Evolutionary conservation across 345 rosid species (phyloP).

Genomic region (Camelina neglecta): DNA sequence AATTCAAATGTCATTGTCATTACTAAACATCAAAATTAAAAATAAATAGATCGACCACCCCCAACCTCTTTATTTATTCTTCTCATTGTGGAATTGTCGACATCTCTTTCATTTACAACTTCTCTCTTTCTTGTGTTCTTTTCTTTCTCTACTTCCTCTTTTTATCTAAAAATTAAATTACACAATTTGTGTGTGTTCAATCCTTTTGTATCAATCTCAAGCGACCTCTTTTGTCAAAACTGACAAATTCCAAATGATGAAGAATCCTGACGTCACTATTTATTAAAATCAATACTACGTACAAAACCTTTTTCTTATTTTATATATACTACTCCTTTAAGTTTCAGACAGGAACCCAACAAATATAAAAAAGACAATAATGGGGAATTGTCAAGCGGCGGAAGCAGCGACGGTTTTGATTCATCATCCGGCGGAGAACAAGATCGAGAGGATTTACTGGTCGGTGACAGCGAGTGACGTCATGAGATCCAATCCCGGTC

Average conservation of each 20-base stretch:
- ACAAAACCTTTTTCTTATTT: neutral
- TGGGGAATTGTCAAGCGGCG: conserved; percentile 96
- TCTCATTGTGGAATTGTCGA: conserved; percentile 22
- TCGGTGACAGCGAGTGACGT: conserved; percentile 73
- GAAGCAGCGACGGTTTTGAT: conserved; percentile 84
- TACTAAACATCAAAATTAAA: conserved; percentile 7
- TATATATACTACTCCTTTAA: neutral
- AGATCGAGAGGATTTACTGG: conserved; percentile 72
- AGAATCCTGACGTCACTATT: conserved; percentile 38
- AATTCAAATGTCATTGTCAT: conserved; percentile 26
- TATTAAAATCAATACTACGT: conserved; percentile 17
- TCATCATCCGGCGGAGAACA: conserved; percentile 73
- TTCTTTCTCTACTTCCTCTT: neutral
- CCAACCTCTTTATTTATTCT: conserved; percentile 39
- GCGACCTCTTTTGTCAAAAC: conserved; percentile 41
- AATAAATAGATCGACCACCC: conserved; percentile 29
- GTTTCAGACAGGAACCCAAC: conserved; percentile 31
- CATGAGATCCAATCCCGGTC: conserved; percentile 79
- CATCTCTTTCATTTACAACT: conserved; percentile 19
- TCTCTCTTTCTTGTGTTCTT: neutral
- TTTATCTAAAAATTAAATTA: neutral
- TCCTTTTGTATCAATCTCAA: conserved; percentile 21
- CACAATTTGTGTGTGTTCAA: neutral
- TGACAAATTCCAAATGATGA: conserved; percentile 32
- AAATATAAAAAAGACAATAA: neutral